Evolutionary conservation across 768 basidiomycete species (phyloP), one percentile per base, ranked within the genome.

Genomic region (Nidularia sp.): DNA sequence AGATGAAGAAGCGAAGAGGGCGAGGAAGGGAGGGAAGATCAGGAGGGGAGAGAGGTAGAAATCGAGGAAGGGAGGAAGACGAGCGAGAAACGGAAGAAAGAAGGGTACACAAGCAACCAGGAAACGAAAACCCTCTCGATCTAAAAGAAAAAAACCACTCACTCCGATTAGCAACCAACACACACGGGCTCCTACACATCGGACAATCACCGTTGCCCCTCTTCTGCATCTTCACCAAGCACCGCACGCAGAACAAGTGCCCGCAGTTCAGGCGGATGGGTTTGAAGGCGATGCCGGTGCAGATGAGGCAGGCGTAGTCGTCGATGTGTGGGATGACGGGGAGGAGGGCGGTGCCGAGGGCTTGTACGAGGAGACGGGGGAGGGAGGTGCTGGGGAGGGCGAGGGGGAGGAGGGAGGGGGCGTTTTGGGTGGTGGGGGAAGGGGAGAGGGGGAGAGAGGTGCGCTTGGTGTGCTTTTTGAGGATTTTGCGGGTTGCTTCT

Each of bases 381-480:
- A 72, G 63, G 10, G 70, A 66, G 31, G 59, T 59, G 13, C 60
- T 55, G 31, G 53, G 51, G 47, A 60, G 49, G 47, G 61, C 55
- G 32, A 55, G 25, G 41, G 56, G 51, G 32, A 59, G 57, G n/a
- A 58, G 45, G 22, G 56, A 4, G 50, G 15, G 12, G 55, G 56
- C 8, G 46, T 49, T 34, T 53, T 49, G 53, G 57, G 65, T 2
- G 50, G 62, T 42, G 31, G 55, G 49, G 34, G 45, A 57, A 6
- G 41, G 51, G 49, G 85, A 77, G 57, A 88, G 75, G 1, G 90
- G 87, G 6, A 98, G 72, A 0, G 89, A 84, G 0, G 93, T 96
- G 3, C 91, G 84, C 64, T 96, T 96, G 31, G 90, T 79, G 62
- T 95, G 94, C 63, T 97, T 97, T 76, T 96, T 96, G 48, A 96